Conservation (phyloP, 305 asterid genomes). For the Fraxinus velutina region DNA sequence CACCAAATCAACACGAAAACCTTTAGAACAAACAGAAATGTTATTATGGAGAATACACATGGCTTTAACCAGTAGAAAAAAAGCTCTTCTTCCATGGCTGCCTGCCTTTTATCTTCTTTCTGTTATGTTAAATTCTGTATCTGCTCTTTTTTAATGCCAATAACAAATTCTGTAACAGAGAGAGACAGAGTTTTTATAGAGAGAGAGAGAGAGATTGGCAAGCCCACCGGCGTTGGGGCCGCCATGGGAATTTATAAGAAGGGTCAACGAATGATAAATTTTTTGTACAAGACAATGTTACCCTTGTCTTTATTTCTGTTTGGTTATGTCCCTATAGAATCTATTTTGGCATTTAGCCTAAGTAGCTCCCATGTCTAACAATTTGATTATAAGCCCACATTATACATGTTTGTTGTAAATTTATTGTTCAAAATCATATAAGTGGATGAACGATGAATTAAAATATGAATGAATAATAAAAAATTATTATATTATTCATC, state of each 20-base stretch:
- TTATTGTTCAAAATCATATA: no score
- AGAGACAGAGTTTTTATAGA: not conserved
- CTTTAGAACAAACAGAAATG: constrained; percentile 30
- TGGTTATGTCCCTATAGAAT: not conserved
- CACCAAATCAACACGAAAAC: constrained; percentile 64
- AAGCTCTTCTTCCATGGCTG: constrained; percentile 13
- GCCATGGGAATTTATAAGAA: constrained; percentile 15
- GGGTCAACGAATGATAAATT: constrained; percentile 15
- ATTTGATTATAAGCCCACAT: not conserved
- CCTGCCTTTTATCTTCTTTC: not conserved
- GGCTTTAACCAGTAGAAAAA: not conserved
- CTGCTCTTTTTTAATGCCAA: constrained; percentile 16
- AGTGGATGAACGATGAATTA: no score
- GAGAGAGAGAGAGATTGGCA: not conserved
- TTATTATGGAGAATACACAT: not conserved
- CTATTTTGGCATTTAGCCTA: constrained; percentile 13
- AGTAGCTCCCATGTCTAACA: not conserved
- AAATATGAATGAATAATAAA: no score
- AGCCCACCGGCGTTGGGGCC: constrained; percentile 20
- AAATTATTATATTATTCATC: no score
- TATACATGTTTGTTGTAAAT: not conserved
- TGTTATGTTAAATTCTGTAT: not conserved
- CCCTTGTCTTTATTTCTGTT: constrained; percentile 3
- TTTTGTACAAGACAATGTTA: not conserved
- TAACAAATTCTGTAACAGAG: constrained; percentile 3